These are phyloP conservation scores for Pyrenochaeta sp. DNA, from an alignment of 2,329 filamentous ascomycete genomes.

Conservation along the genomic window DNA sequence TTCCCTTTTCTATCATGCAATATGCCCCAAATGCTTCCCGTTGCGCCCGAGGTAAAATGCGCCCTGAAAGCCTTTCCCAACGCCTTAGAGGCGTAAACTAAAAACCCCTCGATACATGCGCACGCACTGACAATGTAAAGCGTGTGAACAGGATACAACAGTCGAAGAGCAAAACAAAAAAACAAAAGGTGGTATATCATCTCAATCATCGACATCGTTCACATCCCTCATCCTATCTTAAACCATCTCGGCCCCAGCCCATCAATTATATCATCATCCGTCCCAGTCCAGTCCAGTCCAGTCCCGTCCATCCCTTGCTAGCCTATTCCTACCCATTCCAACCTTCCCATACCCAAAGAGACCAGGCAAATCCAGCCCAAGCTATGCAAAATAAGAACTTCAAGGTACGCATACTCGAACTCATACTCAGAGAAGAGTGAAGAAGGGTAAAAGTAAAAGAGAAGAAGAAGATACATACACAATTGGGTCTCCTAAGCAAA, in stretches of 20 bases:
- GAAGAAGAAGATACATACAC: background rate
- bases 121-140: background rate
- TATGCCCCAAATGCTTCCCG: no score
- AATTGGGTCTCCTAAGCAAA: no score
- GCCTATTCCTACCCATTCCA: background rate
- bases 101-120: background rate
- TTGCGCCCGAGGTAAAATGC: no score
- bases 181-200: constrained; percentile 1
- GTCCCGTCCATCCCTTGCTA: background rate
- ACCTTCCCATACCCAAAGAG: background rate
- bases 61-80: no score
- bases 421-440: no score
- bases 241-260: no score
- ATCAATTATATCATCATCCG: no score
- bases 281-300: no score
- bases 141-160: background rate
- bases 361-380: background rate
- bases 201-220: constrained; percentile 1
- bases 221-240: background rate
- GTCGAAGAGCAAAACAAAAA: background rate
- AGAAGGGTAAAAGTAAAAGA: background rate
- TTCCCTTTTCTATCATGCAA: no score
- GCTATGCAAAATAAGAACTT: constrained; percentile 1
- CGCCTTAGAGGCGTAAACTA: no score
- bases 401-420: no score